A percentile compares a stretch with the other conserved stretches of the same genome.
phyloP scores from a whole-genome alignment of 495 filamentous ascomycete genomes.

The Cenococcum geophilum region DNA sequence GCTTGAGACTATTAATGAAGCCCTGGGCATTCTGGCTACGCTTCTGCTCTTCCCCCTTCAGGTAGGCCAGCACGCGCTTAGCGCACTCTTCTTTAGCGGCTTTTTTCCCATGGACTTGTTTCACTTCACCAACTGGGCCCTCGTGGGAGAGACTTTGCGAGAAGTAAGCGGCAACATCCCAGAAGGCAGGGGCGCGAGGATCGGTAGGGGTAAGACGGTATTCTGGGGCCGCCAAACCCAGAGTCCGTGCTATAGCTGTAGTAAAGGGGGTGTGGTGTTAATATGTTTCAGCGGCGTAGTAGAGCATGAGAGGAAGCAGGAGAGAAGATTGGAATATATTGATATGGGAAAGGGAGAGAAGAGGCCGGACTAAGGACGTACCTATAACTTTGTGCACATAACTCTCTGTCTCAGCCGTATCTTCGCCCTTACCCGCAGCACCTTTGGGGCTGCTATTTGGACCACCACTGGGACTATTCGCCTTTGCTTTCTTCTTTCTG shows the following conservation, averaged over 20 bases:
- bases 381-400: background rate
- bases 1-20: too few relatives aligned
- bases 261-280: background rate
- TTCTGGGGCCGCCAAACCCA: slow-evolving; percentile 3
- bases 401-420: background rate
- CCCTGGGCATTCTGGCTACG: too few relatives aligned
- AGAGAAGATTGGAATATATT: background rate
- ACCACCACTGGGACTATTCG: background rate
- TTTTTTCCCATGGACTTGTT: slow-evolving; percentile 44
- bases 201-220: background rate
- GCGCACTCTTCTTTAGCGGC: slow-evolving; percentile 45
- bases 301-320: background rate
- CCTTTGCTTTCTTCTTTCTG: slow-evolving; percentile 25
- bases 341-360: background rate
- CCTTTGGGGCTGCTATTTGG: background rate
- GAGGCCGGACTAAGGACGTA: background rate
- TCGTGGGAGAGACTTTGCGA: slow-evolving; percentile 1
- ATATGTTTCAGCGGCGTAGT: background rate
- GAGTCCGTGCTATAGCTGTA: background rate
- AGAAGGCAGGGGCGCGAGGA: slow-evolving; percentile 19
- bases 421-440: background rate
- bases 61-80: slow-evolving; percentile 32
- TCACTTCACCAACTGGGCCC: slow-evolving; percentile 39
- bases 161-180: slow-evolving; percentile 29
- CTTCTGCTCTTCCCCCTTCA: slow-evolving; percentile 34